Conservation (phyloP, 2,329 filamentous ascomycete species). For the Ilyonectria sp. region DNA sequence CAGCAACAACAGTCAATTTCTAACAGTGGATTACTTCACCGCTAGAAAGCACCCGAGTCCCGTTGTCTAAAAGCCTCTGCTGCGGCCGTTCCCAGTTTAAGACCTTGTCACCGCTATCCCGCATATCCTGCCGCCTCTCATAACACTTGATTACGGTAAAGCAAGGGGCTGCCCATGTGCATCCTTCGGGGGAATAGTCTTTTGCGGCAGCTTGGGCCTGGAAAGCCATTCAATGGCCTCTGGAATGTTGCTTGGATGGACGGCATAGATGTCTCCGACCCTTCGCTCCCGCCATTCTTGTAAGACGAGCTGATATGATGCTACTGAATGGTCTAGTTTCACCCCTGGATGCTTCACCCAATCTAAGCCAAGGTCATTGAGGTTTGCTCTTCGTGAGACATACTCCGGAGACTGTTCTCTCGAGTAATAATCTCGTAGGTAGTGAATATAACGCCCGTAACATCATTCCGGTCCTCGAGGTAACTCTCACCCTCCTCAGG, state of each 20-base stretch:
- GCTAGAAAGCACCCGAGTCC: constrained; percentile 26
- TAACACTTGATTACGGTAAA: constrained; percentile 16
- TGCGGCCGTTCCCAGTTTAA: constrained; percentile 47
- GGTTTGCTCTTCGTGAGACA: constrained; percentile 47
- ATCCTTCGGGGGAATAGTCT: constrained; percentile 11
- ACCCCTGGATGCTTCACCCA: constrained; percentile 53
- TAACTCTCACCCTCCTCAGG: constrained; percentile 26
- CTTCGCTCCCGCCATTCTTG: constrained; percentile 42
- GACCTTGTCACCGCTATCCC: constrained; percentile 34
- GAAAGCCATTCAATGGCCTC: constrained; percentile 41
- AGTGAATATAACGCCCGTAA: constrained; percentile 56
- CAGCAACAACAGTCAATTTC: not conserved
- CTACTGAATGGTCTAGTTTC: constrained; percentile 49
- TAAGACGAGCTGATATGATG: constrained; percentile 44
- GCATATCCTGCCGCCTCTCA: constrained; percentile 36
- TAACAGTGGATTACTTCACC: constrained; percentile 29
- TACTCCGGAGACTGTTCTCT: constrained; percentile 41
- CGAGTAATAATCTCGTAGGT: constrained; percentile 56
- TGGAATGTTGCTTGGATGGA: constrained; percentile 11
- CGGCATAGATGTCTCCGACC: constrained; percentile 8
- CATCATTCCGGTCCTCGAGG: constrained; percentile 47
- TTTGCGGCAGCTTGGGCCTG: constrained; percentile 30
- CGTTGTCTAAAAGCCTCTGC: constrained; percentile 28
- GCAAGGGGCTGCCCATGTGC: constrained; percentile 9
- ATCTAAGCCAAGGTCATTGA: constrained; percentile 33